Evolutionary conservation across 2,329 filamentous ascomycete genomes (phyloP).

Genomic region (Xylariaceae sp.): DNA sequence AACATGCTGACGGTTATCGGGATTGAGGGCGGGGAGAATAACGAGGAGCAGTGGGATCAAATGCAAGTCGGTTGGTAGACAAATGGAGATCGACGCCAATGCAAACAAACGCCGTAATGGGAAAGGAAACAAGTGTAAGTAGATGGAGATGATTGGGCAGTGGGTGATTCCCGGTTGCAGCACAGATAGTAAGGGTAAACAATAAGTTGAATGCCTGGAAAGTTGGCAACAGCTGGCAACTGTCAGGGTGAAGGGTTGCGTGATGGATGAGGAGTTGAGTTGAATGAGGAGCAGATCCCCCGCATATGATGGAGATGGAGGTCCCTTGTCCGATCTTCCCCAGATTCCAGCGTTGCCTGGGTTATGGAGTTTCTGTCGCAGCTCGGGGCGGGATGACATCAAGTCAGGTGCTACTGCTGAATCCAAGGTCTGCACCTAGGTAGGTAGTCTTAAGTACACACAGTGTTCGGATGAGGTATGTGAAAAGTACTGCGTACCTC

Average conservation of each 20-base stretch:
- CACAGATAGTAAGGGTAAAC: not conserved
- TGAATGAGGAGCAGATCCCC: not conserved
- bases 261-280: not conserved
- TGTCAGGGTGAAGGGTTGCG: not conserved
- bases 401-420: not conserved
- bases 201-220: not conserved
- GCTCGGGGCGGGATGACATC: slow-evolving; percentile 2
- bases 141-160: not conserved
- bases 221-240: not conserved
- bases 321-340: slow-evolving; percentile 14
- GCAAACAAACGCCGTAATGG: not conserved
- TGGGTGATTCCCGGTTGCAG: not conserved
- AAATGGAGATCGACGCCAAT: not conserved
- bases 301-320: not conserved
- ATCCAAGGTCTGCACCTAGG: not conserved
- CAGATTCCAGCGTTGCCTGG: slow-evolving; percentile 20
- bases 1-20: slow-evolving; percentile 39
- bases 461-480: no score
- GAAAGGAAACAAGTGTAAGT: not conserved
- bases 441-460: not conserved
- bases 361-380: slow-evolving; percentile 7
- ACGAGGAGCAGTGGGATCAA: not conserved
- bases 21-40: not conserved
- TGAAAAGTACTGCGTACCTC: no score
- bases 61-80: slow-evolving; percentile 2